Base-by-base conservation (phyloP, 2,329 filamentous ascomycete species). In the Coleophoma cylindrospora region DNA sequence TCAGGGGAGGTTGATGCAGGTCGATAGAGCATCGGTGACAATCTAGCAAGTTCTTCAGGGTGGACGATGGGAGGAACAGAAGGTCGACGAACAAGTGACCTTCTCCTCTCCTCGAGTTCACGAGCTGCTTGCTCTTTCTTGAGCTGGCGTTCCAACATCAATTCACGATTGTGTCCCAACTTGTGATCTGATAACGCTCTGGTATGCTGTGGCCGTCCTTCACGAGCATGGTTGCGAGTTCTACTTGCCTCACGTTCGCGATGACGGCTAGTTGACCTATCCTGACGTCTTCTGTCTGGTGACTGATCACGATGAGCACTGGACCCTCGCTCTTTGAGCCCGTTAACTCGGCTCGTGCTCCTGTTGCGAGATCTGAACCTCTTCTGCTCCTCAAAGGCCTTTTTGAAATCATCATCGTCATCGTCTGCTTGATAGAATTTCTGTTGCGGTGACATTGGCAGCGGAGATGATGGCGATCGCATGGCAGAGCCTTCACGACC, bases 91-190 rank as follows among this genome's bases (percentile, higher is more conserved):
- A 88, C 89, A 22, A 95, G 75, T 13, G 92, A 96, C 63, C 88
- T 82, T 51, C 92, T 84, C 27, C 92, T 83, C 61, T 94, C 89
- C 67, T 96, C 91, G 1, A 97, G 79, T 67, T 96, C 91, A 44
- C 87, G 84, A 8, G 91, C 90, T 10, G 87, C 87, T 45, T 83
- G 74, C 57, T 90, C 87, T 68, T 86, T 89, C 68, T 85, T 87
- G 44, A 77, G 70, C 52, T 81, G 79, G 43, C 80, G 74, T 53
- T 87, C 83, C 34, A 81, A 76, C 59, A 75, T 83, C 59, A 77
- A 75, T 50, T 72, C 66, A 51, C 71, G 75, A 51, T 83, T 62
- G 52, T 84, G 81, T 3, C 79, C 79, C 14, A 70, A 72, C 54
- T 75, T 74, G 41, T 75, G 70, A 8, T 72, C 70, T 4, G 74